Evolutionary conservation across 495 filamentous ascomycete genomes (phyloP), one percentile per base, ranked within the genome.

Genomic region (Ramalina intermedia): DNA sequence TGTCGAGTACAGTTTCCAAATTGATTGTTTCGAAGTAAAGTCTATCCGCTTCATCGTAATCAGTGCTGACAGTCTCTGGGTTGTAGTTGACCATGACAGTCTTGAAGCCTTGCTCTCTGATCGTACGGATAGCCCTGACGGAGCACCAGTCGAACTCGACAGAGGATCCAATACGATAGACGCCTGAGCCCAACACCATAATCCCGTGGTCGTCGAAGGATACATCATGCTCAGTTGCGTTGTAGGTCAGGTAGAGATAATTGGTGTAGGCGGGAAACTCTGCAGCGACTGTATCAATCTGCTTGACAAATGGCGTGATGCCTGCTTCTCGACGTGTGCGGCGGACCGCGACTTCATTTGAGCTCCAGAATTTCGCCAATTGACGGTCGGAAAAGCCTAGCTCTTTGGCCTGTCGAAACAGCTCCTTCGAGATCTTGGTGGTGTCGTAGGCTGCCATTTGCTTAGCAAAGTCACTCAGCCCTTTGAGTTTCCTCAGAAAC

Each of bases 81-180:
- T 95, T 95, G 63, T 84, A 87, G 60, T 96, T 98, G 27, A 96
- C 85, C 91, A 98, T 98, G 62, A 98, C 84, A 2, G 91, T 96
- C 74, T 96, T 96, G 73, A 82, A 76, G 27, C 85, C 84, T 56
- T 82, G 75, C 52, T 89, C 81, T 35, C 91, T 81, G 24, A 98
- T 79, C 7, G 91, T 98, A 48, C 91, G 82, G 49, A 98, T 90
- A 5, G 90, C 87, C 46, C 90, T 75, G 33, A 98, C 91, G n/a
- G 91, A 94, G 63, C 91, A 98, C 91, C 91, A 98, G 63, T 98
- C 91, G 62, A 98, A 98, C 61, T 98, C 91, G 46, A 98, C 91
- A 0, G 89, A 95, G 1, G 89, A 95, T 41, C 91, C 91, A 57
- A 98, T 98, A 54, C 91, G 79, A 69, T 98, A 98, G 18, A 98